These are phyloP conservation scores for Termitomyces sp. DNA, from an alignment of 768 basidiomycete genomes.

Conservation along the genomic window DNA sequence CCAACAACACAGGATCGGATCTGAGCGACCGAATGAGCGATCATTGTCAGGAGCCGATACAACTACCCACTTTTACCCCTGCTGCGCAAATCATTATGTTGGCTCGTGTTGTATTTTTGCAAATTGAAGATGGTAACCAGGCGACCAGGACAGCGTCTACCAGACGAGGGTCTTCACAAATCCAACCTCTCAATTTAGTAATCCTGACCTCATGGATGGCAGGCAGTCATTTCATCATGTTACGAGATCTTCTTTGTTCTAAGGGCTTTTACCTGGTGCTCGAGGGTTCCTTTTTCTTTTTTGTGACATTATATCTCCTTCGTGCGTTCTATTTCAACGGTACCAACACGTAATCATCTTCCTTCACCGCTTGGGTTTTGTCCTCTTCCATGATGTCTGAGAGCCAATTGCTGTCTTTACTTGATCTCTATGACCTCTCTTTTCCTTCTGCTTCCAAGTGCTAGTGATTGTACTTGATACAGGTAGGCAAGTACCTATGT, in stretches of 20 bases:
- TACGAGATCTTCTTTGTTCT: neutral
- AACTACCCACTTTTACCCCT: too few species aligned
- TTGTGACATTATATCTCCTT: neutral
- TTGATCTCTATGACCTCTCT: neutral
- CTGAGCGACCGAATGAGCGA: neutral
- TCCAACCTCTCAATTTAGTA: neutral
- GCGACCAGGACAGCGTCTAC: neutral
- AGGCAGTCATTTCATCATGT: neutral
- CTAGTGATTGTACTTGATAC: neutral
- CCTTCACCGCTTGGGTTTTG: neutral
- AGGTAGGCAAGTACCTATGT: too few species aligned
- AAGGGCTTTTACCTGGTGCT: neutral
- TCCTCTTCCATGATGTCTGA: neutral
- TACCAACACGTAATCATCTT: neutral
- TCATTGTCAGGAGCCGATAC: neutral
- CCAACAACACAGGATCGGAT: neutral
- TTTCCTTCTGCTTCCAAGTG: neutral
- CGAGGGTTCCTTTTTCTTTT: neutral
- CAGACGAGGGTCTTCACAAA: neutral
- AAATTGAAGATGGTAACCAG: neutral
- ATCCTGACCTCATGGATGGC: neutral
- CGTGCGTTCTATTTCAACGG: neutral
- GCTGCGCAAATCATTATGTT: neutral
- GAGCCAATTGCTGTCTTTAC: neutral
- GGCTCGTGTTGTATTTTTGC: neutral